Evolutionary conservation across 345 rosid species (phyloP).

Genomic region (Ceriops decandra): DNA sequence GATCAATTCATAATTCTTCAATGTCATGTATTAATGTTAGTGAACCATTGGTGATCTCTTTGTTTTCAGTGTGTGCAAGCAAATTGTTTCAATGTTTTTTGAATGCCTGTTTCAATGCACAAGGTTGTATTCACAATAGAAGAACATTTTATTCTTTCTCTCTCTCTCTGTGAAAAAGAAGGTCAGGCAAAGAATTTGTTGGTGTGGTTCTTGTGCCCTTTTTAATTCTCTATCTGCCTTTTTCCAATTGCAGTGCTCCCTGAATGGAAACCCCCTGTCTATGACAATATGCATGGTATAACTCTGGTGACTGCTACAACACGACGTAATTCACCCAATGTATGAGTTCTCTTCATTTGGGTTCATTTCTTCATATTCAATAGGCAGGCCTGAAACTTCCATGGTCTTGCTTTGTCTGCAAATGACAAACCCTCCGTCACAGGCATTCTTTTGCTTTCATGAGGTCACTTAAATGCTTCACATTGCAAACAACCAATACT

Average conservation of each 20-base stretch:
- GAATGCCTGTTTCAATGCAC: neutral
- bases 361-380: neutral
- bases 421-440: neutral
- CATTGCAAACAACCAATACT: too few species aligned
- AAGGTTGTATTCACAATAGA: neutral
- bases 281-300: constrained; percentile 76
- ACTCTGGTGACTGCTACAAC: constrained; percentile 87
- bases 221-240: constrained; percentile 5
- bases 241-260: constrained; percentile 63
- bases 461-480: too few species aligned
- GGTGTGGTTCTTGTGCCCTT: neutral
- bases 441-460: neutral
- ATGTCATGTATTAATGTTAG: neutral
- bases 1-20: constrained; percentile 15
- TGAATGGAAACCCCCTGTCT: constrained; percentile 97
- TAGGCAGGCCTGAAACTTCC: neutral
- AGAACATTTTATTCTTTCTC: neutral
- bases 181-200: neutral
- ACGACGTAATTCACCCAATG: constrained; percentile 88
- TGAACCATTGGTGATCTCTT: neutral
- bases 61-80: constrained; percentile 9
- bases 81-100: neutral
- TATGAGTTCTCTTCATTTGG: constrained; percentile 25
- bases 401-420: neutral
- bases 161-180: neutral